phyloP scores from a whole-genome alignment of 2,329 filamentous ascomycete genomes.

The Sphaerulina populicola region DNA sequence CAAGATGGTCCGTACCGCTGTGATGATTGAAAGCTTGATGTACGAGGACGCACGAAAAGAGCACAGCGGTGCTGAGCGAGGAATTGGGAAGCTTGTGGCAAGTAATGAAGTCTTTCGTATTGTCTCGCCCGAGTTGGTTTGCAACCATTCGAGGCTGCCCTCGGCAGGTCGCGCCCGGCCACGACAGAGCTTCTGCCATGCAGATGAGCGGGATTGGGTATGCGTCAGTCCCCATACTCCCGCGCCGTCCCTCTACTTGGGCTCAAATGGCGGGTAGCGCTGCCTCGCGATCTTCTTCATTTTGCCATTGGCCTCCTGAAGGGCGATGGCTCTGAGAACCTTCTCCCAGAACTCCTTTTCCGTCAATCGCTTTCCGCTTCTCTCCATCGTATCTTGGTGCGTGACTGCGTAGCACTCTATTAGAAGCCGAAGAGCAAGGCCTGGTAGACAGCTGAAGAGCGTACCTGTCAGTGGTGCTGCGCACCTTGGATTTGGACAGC shows the following conservation, averaged over 20 bases:
- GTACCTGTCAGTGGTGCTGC: too few relatives aligned
- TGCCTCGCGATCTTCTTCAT: neutral
- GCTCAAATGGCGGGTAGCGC: slow-evolving; percentile 1
- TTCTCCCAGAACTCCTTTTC: slow-evolving; percentile 1
- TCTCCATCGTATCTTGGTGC: neutral
- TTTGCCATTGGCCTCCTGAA: neutral
- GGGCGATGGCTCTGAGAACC: neutral
- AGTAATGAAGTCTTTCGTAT: too few relatives aligned
- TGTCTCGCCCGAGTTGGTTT: too few relatives aligned
- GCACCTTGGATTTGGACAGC: too few relatives aligned
- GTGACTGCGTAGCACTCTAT: neutral
- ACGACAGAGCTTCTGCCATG: neutral
- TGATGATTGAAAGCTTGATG: too few relatives aligned
- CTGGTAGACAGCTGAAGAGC: neutral
- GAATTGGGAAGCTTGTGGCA: too few relatives aligned
- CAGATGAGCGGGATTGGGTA: neutral
- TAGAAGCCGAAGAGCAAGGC: neutral
- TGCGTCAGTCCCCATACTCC: neutral
- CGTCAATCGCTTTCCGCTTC: neutral
- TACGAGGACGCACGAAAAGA: too few relatives aligned
- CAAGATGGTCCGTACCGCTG: too few relatives aligned
- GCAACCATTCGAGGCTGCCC: too few relatives aligned
- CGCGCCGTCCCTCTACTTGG: neutral
- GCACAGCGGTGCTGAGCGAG: too few relatives aligned
- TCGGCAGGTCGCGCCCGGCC: neutral